These are phyloP conservation scores for Metarhizium rileyi DNA, from an alignment of 2,329 filamentous ascomycete species.

Conservation along the genomic window DNA sequence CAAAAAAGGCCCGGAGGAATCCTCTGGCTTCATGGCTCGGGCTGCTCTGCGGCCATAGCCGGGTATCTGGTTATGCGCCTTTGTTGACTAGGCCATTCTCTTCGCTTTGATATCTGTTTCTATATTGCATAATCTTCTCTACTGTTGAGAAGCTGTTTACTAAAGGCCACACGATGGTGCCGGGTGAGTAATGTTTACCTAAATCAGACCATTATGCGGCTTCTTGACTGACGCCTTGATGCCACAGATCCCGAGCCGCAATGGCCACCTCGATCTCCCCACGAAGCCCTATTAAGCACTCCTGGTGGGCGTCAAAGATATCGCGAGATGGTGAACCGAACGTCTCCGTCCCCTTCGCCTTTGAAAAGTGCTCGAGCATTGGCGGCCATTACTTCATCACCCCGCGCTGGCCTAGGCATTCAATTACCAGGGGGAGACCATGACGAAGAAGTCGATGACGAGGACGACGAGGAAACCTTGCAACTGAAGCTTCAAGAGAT, in stretches of 20 bases:
- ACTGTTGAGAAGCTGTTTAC: not conserved
- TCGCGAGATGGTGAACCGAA: constrained; percentile 55
- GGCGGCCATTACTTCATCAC: constrained; percentile 3
- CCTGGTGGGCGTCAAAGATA: constrained; percentile 72
- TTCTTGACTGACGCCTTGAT: constrained; percentile 1
- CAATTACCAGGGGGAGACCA: constrained; percentile 21
- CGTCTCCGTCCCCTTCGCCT: constrained; percentile 61
- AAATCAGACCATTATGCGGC: not conserved
- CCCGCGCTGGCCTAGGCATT: constrained; percentile 22
- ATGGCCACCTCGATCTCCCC: constrained; percentile 59
- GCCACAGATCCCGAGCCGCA: constrained; percentile 35
- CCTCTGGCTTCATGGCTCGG: constrained; percentile 4
- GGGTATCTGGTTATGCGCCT: constrained; percentile 10
- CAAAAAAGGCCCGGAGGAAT: not conserved
- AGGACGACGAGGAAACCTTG: constrained; percentile 83
- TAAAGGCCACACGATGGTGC: constrained; percentile 7
- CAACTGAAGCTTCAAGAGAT: constrained; percentile 82
- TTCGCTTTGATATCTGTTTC: not conserved
- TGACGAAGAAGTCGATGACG: constrained; percentile 43
- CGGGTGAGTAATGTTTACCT: constrained; percentile 5
- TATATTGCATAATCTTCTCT: not conserved
- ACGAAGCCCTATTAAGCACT: constrained; percentile 54
- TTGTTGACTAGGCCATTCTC: not conserved
- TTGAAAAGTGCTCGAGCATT: constrained; percentile 17
- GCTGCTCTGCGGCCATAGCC: constrained; percentile 6